These are phyloP conservation scores for Russula dissimulans DNA, from an alignment of 768 basidiomycete genomes.

Conservation along the genomic window DNA sequence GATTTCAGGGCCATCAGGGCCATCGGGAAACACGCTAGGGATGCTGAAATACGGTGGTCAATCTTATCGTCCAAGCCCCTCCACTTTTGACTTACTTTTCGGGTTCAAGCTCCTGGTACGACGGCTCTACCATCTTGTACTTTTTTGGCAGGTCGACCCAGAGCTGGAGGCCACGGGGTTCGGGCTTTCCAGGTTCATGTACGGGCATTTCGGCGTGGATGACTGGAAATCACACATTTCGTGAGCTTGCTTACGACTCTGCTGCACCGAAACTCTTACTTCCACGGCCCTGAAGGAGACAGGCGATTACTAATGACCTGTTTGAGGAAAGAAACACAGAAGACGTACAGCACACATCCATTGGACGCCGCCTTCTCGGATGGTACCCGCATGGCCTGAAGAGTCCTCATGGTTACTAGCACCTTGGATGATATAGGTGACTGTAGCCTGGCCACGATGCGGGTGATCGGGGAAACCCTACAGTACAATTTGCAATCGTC, in stretches of 20 bases:
- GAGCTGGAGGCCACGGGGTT: constrained; percentile 79
- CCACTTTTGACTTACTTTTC: constrained; percentile 35
- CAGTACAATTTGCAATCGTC: not conserved
- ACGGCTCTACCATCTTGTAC: constrained; percentile 78
- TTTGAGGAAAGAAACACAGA: not conserved
- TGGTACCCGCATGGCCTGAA: constrained; percentile 71
- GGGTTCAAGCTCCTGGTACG: constrained; percentile 74
- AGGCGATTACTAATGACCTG: not conserved
- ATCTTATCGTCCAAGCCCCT: not conserved
- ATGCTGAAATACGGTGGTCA: constrained; percentile 35
- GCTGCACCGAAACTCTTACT: constrained; percentile 29
- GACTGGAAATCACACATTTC: constrained; percentile 25
- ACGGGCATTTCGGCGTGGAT: constrained; percentile 89
- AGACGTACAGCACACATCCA: constrained; percentile 81
- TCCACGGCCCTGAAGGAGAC: constrained; percentile 38
- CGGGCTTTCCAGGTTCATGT: constrained; percentile 52
- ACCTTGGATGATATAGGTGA: constrained; percentile 85
- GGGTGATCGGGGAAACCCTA: constrained; percentile 91
- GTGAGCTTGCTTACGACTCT: not conserved
- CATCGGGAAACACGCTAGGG: constrained; percentile 64
- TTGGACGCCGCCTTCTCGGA: constrained; percentile 78
- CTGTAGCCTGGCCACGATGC: constrained; percentile 81
- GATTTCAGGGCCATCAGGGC: constrained; percentile 57
- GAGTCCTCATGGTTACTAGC: constrained; percentile 86
- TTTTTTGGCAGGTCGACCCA: constrained; percentile 79